A percentile compares a stretch with the other conserved stretches of the same genome.
Conservation (phyloP, 1,284 basidiomycete genomes). For the Mycosarcoma mackinlayi region DNA sequence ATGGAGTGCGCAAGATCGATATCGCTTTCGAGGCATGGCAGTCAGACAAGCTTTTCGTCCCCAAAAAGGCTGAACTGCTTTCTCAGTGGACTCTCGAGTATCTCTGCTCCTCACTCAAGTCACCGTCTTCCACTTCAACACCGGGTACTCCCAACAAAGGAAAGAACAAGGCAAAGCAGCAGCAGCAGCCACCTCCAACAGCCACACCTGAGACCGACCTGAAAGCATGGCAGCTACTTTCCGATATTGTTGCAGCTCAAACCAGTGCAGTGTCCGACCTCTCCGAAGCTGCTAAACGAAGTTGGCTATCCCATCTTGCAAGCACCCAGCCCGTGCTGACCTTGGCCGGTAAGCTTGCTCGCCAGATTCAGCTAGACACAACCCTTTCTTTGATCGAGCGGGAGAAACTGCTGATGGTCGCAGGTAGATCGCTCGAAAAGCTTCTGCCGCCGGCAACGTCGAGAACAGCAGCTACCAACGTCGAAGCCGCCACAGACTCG, state of each 20-base stretch:
- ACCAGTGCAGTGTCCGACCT: constrained; percentile 12
- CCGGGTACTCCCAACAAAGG: constrained; percentile 24
- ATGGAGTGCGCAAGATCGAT: constrained; percentile 32
- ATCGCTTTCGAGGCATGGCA: constrained; percentile 42
- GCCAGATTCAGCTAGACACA: constrained; percentile 8
- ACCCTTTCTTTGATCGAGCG: background rate
- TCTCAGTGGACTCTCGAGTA: constrained; percentile 50
- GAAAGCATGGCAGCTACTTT: constrained; percentile 49
- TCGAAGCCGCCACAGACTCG: constrained; percentile 50
- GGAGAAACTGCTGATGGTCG: constrained; percentile 6
- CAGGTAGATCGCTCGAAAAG: constrained; percentile 9
- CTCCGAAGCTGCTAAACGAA: constrained; percentile 35
- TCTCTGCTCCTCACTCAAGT: constrained; percentile 28
- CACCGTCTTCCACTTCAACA: constrained; percentile 8
- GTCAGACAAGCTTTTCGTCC: constrained; percentile 35
- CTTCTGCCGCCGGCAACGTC: constrained; percentile 43
- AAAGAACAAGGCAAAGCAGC: constrained; percentile 35
- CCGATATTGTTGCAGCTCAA: constrained; percentile 21
- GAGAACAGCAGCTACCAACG: constrained; percentile 48
- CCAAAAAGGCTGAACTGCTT: constrained; percentile 53
- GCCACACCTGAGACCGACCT: constrained; percentile 12
- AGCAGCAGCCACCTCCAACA: background rate
- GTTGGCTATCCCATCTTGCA: constrained; percentile 45
- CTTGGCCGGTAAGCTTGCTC: constrained; percentile 30
- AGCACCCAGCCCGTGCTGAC: constrained; percentile 35